Evolutionary conservation across 2,329 filamentous ascomycete species (phyloP).

Genomic region (Beauveria scarabaeidicola): DNA sequence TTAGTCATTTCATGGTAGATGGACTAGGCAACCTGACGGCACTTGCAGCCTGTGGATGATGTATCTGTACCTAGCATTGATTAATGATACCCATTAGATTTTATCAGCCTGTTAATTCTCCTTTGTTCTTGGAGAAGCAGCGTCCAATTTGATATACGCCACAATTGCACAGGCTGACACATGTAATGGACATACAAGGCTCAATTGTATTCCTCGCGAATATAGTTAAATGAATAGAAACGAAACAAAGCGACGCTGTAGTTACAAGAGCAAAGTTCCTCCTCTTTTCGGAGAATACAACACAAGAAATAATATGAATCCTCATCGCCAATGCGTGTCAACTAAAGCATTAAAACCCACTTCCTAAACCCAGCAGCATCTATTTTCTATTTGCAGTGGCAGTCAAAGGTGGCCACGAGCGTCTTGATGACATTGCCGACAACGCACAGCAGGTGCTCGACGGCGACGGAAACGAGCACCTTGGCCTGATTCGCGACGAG

Average conservation of each 20-base stretch:
- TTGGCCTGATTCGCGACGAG: conserved; percentile 20
- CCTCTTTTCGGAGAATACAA: background rate
- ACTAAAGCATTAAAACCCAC: background rate
- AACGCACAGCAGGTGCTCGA: conserved; percentile 25
- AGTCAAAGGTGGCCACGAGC: conserved; percentile 24
- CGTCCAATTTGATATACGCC: background rate
- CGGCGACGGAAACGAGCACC: conserved; percentile 19
- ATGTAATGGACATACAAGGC: background rate
- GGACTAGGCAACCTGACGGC: conserved; percentile 27
- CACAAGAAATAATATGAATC: background rate
- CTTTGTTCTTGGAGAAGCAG: background rate
- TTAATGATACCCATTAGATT: background rate
- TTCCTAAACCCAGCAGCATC: background rate
- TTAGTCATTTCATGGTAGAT: conserved; percentile 36
- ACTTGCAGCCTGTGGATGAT: conserved; percentile 20
- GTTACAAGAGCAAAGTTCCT: background rate
- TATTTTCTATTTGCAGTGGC: conserved; percentile 25
- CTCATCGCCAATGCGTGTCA: conserved; percentile 1
- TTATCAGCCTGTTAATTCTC: background rate
- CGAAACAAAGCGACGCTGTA: conserved; percentile 1
- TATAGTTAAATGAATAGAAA: background rate
- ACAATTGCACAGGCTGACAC: background rate
- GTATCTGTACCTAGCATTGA: background rate
- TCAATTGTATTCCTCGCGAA: background rate
- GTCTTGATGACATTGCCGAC: conserved; percentile 23